Evolutionary conservation across 371 early-diverging fungal genomes (phyloP).

Genomic region (Mucor piriformis): DNA sequence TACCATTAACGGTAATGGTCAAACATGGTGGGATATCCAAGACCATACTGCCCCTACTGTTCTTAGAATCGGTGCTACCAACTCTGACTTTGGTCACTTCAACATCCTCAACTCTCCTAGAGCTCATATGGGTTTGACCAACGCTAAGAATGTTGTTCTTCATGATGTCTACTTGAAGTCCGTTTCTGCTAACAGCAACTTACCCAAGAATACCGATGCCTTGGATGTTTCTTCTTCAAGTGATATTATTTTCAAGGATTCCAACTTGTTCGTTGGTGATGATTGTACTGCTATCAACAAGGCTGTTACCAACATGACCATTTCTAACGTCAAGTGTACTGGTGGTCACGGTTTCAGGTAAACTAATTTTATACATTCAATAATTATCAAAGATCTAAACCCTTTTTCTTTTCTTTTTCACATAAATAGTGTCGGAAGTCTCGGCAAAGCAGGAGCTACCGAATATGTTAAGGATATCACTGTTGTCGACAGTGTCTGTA

Average conservation of each 20-base stretch:
- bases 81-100: too few relatives aligned
- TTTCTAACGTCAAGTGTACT: conserved; percentile 26
- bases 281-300: conserved; percentile 41
- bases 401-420: too few relatives aligned
- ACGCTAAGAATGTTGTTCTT: conserved; percentile 25
- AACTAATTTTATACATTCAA: too few relatives aligned
- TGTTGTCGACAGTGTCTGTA: conserved; percentile 21
- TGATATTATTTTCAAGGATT: conserved; percentile 24
- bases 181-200: conserved; percentile 26
- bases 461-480: conserved; percentile 30
- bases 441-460: conserved; percentile 33
- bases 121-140: conserved; percentile 35
- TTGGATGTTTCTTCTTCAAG: conserved; percentile 36
- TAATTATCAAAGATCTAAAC: too few relatives aligned
- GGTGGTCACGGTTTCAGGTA: conserved; percentile 38
- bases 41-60: conserved; percentile 36
- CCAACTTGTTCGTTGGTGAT: conserved; percentile 30
- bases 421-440: conserved; percentile 30
- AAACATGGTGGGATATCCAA: conserved; percentile 37
- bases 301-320: conserved; percentile 33
- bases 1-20: conserved; percentile 32
- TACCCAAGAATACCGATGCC: conserved; percentile 43
- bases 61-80: conserved; percentile 31
- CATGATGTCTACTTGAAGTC: conserved; percentile 26
- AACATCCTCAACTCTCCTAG: conserved; percentile 34